Evolutionary conservation across 768 basidiomycete genomes (phyloP), one percentile per base, ranked within the genome.

Genomic region (Termitomyces sp.): DNA sequence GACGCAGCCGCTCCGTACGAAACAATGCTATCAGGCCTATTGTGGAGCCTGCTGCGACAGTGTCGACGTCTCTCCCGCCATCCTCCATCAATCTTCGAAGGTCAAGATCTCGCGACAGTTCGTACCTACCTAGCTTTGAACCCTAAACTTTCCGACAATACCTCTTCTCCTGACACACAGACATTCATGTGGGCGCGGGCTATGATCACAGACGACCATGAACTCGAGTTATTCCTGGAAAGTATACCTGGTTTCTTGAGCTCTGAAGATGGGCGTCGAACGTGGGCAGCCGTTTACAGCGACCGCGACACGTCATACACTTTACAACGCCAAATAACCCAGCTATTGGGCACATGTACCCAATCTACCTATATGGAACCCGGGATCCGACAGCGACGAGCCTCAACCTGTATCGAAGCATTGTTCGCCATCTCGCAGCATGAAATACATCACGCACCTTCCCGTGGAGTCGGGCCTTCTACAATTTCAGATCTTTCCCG

Each of bases 231-330:
- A 3, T 55, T 59, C n/a, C 11, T 59, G 2, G 49, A 45, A 19
- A 59, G 53, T 43, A 51, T 59, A 2, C 58, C 58, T 8, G 58
- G 58, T 5, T 54, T 59, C 35, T 28, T 59, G 35, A 28, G 28
- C 14, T 59, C 58, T 2, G 4, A 0, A 5, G 47, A 44, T 28
- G 57, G 57, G 5, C 40, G 27, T 25, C 17, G 5, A 6, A 45
- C 35, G 7, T 59, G 58, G 58, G 12, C 41, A n/a, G 41, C 48
- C 3, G 54, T 54, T 42, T 35, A 34, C 43, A 19, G 41, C 19
- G 14, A 53, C 16, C 7, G 41, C 19, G 14, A 53, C 16, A 7
- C 43, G 1, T 51, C 48, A 0, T 8, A 12, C n/a, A 5, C 35
- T 42, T 21, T 51, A 41, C 25, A 57, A 34, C 21, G 8, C 17